phyloP scores from a whole-genome alignment of 2,329 filamentous ascomycete genomes.

The Exutisphaerella laricina region DNA sequence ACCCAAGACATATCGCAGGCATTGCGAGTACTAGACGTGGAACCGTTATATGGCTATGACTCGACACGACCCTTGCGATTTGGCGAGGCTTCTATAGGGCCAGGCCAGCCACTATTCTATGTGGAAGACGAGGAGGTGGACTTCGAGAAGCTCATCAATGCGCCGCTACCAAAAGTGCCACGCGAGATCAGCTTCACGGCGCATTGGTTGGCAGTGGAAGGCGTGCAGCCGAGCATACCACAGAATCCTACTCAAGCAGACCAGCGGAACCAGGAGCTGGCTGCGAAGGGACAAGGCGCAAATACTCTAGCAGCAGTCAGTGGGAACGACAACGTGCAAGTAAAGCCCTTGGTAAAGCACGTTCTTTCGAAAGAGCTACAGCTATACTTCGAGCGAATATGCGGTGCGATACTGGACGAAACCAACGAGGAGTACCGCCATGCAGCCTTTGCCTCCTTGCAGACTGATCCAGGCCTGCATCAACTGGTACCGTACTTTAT shows the following conservation, averaged over 20 bases:
- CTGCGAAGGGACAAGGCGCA: constrained; percentile 83
- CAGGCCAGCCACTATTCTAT: constrained; percentile 92
- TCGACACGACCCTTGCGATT: constrained; percentile 83
- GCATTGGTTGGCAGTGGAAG: constrained; percentile 96
- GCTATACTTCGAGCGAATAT: constrained; percentile 95
- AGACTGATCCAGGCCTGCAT: constrained; percentile 85
- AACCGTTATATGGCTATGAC: constrained; percentile 95
- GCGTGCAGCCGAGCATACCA: constrained; percentile 91
- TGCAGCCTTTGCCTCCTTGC: constrained; percentile 77
- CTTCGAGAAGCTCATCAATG: constrained; percentile 98
- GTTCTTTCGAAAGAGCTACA: constrained; percentile 93
- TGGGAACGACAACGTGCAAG: constrained; percentile 73
- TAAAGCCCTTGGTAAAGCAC: constrained; percentile 92
- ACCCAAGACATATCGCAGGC: constrained; percentile 88
- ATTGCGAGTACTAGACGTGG: constrained; percentile 78
- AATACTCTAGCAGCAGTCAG: constrained; percentile 80
- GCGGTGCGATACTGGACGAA: constrained; percentile 80
- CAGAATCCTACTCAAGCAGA: constrained; percentile 80
- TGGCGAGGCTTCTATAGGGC: constrained; percentile 87
- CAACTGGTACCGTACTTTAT: constrained; percentile 96
- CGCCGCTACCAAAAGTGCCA: constrained; percentile 88
- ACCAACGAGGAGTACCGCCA: constrained; percentile 81
- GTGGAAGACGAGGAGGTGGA: constrained; percentile 98
- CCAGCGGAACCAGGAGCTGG: constrained; percentile 73
- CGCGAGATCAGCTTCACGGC: constrained; percentile 89